phyloP scores from a whole-genome alignment of 208 protist species.

The Leishmania gerbilli region DNA sequence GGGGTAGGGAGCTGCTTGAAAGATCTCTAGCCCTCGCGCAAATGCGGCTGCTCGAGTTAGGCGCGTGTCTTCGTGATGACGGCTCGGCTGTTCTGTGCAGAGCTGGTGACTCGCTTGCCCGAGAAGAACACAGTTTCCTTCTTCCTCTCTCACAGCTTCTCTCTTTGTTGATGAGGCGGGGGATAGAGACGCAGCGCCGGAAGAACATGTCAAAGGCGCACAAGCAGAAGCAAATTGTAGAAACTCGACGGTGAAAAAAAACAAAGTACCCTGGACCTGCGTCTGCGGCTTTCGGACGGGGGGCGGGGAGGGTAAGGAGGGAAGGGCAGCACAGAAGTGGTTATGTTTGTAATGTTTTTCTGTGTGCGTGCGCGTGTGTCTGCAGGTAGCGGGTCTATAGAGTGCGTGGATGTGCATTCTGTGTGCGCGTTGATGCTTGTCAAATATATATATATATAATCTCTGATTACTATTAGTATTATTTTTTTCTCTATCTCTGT shows the following conservation, averaged over 20 bases:
- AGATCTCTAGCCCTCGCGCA: neutral
- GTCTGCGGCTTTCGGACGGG: neutral
- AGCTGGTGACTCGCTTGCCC: neutral
- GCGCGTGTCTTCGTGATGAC: neutral
- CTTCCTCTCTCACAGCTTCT: neutral
- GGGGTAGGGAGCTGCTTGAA: neutral
- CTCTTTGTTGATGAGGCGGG: neutral
- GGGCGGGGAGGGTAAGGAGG: too few species aligned
- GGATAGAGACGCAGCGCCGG: neutral
- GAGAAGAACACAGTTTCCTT: neutral
- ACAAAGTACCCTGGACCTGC: neutral
- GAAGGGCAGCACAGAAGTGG: neutral
- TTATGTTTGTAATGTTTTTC: neutral
- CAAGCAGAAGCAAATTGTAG: neutral
- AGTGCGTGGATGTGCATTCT: neutral
- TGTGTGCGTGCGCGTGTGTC: neutral
- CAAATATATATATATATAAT: neutral
- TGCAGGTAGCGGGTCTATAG: neutral
- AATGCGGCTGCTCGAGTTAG: neutral
- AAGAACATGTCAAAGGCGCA: neutral
- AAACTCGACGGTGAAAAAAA: neutral
- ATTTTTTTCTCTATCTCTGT: slow-evolving; percentile 6
- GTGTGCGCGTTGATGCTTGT: slow-evolving; percentile 9
- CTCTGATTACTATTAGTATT: neutral
- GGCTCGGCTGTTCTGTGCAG: neutral